Evolutionary conservation across 176 grass and related monocot species (phyloP).

Genomic region (Avena atlantica): DNA sequence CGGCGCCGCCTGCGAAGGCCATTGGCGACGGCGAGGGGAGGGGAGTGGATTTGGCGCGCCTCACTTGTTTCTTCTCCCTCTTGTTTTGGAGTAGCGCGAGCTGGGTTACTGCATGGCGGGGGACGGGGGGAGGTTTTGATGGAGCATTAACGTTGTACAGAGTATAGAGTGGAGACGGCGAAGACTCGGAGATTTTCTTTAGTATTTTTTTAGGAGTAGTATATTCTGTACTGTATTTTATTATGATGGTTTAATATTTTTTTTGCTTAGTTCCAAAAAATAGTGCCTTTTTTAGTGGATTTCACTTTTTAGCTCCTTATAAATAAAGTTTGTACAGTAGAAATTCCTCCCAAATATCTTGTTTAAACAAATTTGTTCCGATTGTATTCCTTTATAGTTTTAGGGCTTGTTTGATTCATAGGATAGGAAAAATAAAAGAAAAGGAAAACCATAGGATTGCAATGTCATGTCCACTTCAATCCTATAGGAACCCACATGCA

Average conservation of each 20-base stretch:
- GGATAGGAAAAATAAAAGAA: too few species aligned
- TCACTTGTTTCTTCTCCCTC: neutral
- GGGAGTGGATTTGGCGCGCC: neutral
- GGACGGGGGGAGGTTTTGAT: slow-evolving; percentile 23
- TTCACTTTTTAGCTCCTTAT: too few species aligned
- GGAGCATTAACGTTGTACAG: neutral
- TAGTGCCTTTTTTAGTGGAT: too few species aligned
- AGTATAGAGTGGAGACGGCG: neutral
- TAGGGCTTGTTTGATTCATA: too few species aligned
- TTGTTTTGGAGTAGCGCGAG: slow-evolving; percentile 10
- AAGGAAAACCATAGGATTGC: too few species aligned
- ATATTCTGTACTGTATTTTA: too few species aligned
- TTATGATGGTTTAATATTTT: too few species aligned
- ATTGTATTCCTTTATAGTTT: neutral
- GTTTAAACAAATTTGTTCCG: neutral
- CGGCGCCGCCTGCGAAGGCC: slow-evolving; percentile 48
- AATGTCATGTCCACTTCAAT: too few species aligned
- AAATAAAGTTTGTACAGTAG: too few species aligned
- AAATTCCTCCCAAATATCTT: neutral
- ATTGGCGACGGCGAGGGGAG: slow-evolving; percentile 40
- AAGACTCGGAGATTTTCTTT: neutral
- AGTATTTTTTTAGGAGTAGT: neutral
- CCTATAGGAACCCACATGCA: too few species aligned
- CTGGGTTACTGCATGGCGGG: neutral
- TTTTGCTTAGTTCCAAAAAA: too few species aligned